Percentiles rank a stretch among this genome's conserved stretches.
Conservation (phyloP, 2,329 filamentous ascomycete species). For the Neonectria sp. region DNA sequence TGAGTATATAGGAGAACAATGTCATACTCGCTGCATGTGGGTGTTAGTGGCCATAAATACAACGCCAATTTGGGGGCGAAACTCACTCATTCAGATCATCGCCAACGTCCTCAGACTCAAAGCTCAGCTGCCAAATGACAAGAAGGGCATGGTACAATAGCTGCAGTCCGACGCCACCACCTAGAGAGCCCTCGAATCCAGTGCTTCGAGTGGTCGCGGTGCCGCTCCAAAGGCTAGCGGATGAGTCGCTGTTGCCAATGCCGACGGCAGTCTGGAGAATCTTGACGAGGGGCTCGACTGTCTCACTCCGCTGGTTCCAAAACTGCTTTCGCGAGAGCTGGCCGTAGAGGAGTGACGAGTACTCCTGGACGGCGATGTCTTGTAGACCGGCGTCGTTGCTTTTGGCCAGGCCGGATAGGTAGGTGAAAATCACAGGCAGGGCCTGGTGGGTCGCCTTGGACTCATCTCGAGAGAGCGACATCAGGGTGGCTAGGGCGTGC, state of each 20-base stretch:
- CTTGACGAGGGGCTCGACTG: conserved; percentile 83
- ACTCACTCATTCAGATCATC: conserved; percentile 88
- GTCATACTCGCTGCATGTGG: conserved; percentile 83
- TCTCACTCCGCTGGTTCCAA: conserved; percentile 92
- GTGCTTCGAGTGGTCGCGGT: conserved; percentile 68
- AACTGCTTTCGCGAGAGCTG: conserved; percentile 84
- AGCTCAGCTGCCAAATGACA: conserved; percentile 96
- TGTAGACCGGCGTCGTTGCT: conserved; percentile 91
- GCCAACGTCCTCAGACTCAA: conserved; percentile 83
- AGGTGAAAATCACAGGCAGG: conserved; percentile 86
- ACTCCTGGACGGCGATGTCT: conserved; percentile 94
- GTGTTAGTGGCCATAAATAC: conserved; percentile 34
- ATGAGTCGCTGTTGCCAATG: conserved; percentile 75
- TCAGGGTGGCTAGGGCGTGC: conserved; percentile 85
- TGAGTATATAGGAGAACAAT: conserved; percentile 94
- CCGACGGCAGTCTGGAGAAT: conserved; percentile 86
- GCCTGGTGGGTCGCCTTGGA: conserved; percentile 79
- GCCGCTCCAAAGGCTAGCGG: conserved; percentile 74
- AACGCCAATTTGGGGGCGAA: not conserved
- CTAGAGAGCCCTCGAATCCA: conserved; percentile 74
- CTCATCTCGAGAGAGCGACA: conserved; percentile 77
- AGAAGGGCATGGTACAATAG: conserved; percentile 94
- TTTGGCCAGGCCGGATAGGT: conserved; percentile 87
- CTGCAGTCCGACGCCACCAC: conserved; percentile 91
- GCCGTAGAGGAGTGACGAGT: conserved; percentile 86